phyloP scores from a whole-genome alignment of 768 basidiomycete genomes.

The Pisolithus marmoratus region DNA sequence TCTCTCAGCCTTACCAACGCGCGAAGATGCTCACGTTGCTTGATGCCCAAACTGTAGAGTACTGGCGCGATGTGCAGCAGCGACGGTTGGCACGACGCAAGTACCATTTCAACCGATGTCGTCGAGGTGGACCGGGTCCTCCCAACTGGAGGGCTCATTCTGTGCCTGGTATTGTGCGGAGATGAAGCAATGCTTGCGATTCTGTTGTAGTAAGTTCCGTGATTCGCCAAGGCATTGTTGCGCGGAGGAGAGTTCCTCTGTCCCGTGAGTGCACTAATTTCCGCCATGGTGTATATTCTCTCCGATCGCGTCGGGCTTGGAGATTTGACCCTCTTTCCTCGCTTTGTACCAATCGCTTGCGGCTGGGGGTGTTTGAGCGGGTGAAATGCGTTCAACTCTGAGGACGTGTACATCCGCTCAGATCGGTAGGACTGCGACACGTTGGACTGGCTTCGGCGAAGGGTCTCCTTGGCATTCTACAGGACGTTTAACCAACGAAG shows the following conservation, averaged over 20 bases:
- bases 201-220: constrained; percentile 9
- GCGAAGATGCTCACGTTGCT: constrained; percentile 52
- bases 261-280: constrained; percentile 26
- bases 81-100: constrained; percentile 60
- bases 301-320: constrained; percentile 28
- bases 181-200: constrained; percentile 19
- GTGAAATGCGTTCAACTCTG: constrained; percentile 12
- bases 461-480: constrained; percentile 7
- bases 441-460: constrained; percentile 17
- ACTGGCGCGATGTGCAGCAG: constrained; percentile 56
- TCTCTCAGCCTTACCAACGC: constrained; percentile 59
- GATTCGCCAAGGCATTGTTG: constrained; percentile 6
- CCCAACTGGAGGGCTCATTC: constrained; percentile 7
- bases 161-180: constrained; percentile 9
- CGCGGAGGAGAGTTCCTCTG: constrained; percentile 22
- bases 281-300: constrained; percentile 30
- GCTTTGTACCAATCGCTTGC: constrained; percentile 12
- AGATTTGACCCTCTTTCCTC: constrained; percentile 12
- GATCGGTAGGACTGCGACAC: constrained; percentile 19
- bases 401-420: constrained; percentile 18
- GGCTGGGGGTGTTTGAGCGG: constrained; percentile 16
- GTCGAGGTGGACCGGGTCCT: constrained; percentile 32
- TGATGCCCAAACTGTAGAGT: constrained; percentile 54
- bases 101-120: constrained; percentile 44
- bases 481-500: background rate